Base-by-base conservation (phyloP, 495 filamentous ascomycete species). In the Xylaria nigripes region DNA sequence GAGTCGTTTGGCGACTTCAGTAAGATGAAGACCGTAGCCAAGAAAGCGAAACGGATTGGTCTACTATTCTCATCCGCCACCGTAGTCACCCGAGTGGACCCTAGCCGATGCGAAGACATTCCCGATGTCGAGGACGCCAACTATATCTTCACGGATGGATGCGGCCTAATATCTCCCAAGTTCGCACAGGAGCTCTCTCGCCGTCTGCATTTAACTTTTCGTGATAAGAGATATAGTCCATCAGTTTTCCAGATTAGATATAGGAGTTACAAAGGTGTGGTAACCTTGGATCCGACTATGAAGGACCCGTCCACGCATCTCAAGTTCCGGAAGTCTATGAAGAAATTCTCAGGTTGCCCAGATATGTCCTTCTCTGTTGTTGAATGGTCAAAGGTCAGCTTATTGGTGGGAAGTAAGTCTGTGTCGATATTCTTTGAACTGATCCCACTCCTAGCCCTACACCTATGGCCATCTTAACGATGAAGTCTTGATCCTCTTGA, bases 171-270 rank as follows among this genome's bases (percentile, higher is more conserved):
- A 47, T 70, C 72, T 0, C 57, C 59, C 1, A 48, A 60, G 2
- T 56, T 77, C 18, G 73, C 73, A 16, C 54, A 60, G 21, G 56
- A 67, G 24, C 57, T 78, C 7, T 67, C 69, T 12, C 54, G 69
- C 47, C 59, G 60, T 25, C 51, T 58, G 15, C 61, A 66, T 36
- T 70, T 78, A 22, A 27, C 61, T 19, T 78, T 73, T 50, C 60
- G 74, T 16, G 68, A 74, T 44, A 53, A 56, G 25, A 59, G 68
- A 21, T 79, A 79, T 52, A 66, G 57, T 3, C 76, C 76, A n/a
- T 75, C 72, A 1, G 73, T 78, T 3, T 73, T 72, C 46, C 75
- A 79, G 55, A 76, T 79, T 6, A 60, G 73, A 36, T 78, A 78
- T 54, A 65, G 71, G 2, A 76, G 76, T 6, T 79, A 79, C 53